Conservation (phyloP, 148 eudicot species). For the Diospyros lotus region DNA sequence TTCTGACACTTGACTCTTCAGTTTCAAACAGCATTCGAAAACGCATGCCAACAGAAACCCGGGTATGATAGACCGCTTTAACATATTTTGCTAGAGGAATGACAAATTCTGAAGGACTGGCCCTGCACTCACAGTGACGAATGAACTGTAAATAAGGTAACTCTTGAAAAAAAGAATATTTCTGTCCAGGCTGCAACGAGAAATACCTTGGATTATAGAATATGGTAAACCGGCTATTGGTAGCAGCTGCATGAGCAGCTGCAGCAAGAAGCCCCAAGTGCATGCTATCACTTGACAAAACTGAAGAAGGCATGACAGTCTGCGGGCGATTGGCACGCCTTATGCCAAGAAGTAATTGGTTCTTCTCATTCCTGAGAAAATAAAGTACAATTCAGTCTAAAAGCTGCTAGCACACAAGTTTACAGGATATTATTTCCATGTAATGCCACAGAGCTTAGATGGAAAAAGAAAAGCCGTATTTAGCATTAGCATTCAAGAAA, state of each 20-base stretch:
- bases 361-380: conserved; percentile 54
- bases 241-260: conserved; percentile 60
- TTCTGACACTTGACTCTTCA: conserved; percentile 59
- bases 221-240: conserved; percentile 58
- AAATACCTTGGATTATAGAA: conserved; percentile 56
- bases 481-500: not conserved
- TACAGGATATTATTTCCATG: not conserved
- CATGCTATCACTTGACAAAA: conserved; percentile 65
- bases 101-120: conserved; percentile 57
- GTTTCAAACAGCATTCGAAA: conserved; percentile 66
- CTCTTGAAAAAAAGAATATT: not conserved
- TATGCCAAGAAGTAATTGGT: conserved; percentile 54
- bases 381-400: conserved; percentile 1
- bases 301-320: conserved; percentile 61
- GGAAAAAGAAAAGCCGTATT: not conserved
- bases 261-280: conserved; percentile 71
- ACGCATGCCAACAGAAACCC: conserved; percentile 72
- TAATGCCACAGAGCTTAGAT: not conserved
- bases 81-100: conserved; percentile 51
- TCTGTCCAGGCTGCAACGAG: not conserved
- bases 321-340: conserved; percentile 61
- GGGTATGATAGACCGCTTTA: conserved; percentile 55
- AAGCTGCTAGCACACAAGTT: not conserved
- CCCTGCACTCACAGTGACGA: conserved; percentile 28
- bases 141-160: not conserved